Base-by-base conservation (phyloP, 257 asterid genomes). In the Nicotiana otophora region DNA sequence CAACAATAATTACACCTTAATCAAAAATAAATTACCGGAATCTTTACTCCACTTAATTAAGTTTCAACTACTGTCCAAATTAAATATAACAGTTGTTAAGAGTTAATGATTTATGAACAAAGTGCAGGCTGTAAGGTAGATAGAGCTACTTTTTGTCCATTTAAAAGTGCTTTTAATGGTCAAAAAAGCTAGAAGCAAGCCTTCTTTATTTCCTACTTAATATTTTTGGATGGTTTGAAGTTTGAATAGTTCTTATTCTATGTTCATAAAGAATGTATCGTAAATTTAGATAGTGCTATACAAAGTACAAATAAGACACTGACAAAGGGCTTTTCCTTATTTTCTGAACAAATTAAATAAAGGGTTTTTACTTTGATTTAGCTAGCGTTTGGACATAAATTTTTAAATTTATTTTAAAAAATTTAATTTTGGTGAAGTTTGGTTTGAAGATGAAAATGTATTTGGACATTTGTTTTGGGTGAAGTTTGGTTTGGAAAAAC, bases 151-250 rank as follows among this genome's bases (percentile, higher is more conserved):
- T 78, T 57, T 33, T 58, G 65, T 78, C 70, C 31, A 31, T 39
- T 78, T 42, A 11, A 58, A 78, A 3, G 72, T 34, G 57, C 33
- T 78, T 78, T 19, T 12, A 78, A 78, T 78, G 72, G 82, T 78
- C 39, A 60, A 60, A 34, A 78, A 33, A 33, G 39, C 11, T 4
- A 60, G 34, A 78, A 58, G 4, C 60, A 61, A 36, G 39, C 14
- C 8, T 20, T 31, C 33, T 1, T 39, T 39, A n/a, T 23, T 46
- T 72, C 7, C 3, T 46, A 7, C 36, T 48, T 72, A 72, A 20
- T 0, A 46, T 46, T 15, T 23, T 20, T 42, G 39, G 36, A 74
- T 48, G 28, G n/a, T 70, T 70, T 70, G 34, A n/a, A 70, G n/a
- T 70, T 70, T 70, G 78, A 39, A 70, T 9, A 70, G 12, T 14